phyloP scores from a whole-genome alignment of 2,329 filamentous ascomycete genomes.

The Neoscytalidium dimidiatum region DNA sequence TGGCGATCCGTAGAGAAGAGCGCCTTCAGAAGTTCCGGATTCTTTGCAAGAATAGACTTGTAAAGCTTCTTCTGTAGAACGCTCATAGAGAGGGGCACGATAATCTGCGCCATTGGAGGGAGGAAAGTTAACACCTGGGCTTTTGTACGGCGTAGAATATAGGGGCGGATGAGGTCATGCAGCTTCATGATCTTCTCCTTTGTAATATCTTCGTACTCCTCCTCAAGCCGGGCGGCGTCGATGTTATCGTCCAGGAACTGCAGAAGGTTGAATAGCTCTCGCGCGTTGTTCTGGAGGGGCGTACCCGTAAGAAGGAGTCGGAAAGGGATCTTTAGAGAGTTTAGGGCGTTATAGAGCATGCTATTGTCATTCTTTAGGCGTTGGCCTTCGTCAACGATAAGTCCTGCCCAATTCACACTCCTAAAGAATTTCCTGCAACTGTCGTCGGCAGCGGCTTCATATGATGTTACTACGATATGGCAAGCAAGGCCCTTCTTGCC shows the following conservation, averaged over 20 bases:
- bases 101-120: slow-evolving; percentile 91
- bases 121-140: slow-evolving; percentile 87
- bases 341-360: slow-evolving; percentile 74
- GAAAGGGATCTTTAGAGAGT: slow-evolving; percentile 75
- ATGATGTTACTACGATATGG: slow-evolving; percentile 93
- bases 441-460: slow-evolving; percentile 81
- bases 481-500: slow-evolving; percentile 70
- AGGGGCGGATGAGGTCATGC: slow-evolving; percentile 78
- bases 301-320: slow-evolving; percentile 85
- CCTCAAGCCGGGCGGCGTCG: slow-evolving; percentile 72
- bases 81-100: slow-evolving; percentile 94
- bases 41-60: slow-evolving; percentile 89
- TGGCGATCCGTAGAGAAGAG: slow-evolving; percentile 69
- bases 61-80: slow-evolving; percentile 91
- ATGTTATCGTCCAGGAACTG: slow-evolving; percentile 82
- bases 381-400: slow-evolving; percentile 95
- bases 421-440: slow-evolving; percentile 67
- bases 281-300: slow-evolving; percentile 91
- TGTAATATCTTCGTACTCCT: slow-evolving; percentile 74
- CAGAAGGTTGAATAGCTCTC: slow-evolving; percentile 93
- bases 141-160: slow-evolving; percentile 78
- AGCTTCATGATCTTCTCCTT: slow-evolving; percentile 79
- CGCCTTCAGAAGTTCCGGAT: slow-evolving; percentile 81
- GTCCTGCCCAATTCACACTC: slow-evolving; percentile 76
- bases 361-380: slow-evolving; percentile 92